Base-by-base conservation (phyloP, 805 yeast genomes). In the Myxozyma neglecta region DNA sequence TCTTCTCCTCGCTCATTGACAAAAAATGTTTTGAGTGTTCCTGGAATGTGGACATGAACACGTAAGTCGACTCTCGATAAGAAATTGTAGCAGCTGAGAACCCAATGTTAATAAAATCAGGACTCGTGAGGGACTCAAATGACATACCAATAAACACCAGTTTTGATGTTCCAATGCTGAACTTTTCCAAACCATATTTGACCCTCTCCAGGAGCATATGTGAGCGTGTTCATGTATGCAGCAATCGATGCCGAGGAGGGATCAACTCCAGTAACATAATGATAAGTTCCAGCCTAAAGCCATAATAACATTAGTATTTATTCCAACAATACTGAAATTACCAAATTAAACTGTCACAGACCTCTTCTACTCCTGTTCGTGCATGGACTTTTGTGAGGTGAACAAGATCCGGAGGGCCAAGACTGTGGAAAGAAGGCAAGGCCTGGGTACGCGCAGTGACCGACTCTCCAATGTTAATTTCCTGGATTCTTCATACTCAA, bases 361-460 rank as follows among this genome's bases (percentile, higher is more conserved):
- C 74, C 60, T 84, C 87, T 57, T 80, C 78, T 6, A 73, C 75
- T 18, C 76, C 72, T 50, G 78, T 74, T 59, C 76, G 77, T 50
- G 81, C 80, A 59, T 76, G 76, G 8, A 57, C 62, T 59, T 75
- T 79, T 35, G 80, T 71, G 35, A 82, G 67, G 67, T 80, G 88
- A 1, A 86, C 84, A 60, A 88, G 75, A 73, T 89, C 96, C 2
- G 91, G 87, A 1, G 91, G 89, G 0, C 96, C 96, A 24, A 87
- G 70, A n/a, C 85, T 85, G 56, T 72, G 73, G 63, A 80, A 81
- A 8, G 77, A 70, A 0, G 78, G 69, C 24, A 85, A 66, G 0
- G 77, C 66, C 3, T 72, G 69, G 3, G 83, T 80, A 53, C 89
- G 77, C n/a, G 79, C 74, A 14, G 77, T 79, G 32, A 85, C 72